phyloP scores from a whole-genome alignment of 164 flowering plant species.

The Vitis rotundifolia region DNA sequence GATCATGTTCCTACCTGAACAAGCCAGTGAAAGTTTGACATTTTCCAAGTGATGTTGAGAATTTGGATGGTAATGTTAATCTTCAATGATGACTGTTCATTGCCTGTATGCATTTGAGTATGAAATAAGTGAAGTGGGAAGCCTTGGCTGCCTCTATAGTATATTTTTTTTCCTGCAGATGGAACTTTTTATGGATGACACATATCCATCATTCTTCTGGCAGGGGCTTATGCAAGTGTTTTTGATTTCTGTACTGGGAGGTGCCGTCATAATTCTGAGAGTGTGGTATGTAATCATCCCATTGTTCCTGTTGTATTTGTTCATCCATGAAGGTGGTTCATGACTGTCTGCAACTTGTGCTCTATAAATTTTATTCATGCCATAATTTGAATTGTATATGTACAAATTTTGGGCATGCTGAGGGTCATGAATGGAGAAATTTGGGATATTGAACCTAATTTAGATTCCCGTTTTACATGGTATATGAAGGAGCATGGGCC shows the following conservation, averaged over 20 bases:
- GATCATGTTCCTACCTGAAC: neutral
- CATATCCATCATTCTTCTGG: conserved; percentile 1
- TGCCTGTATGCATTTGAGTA: neutral
- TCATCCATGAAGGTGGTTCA: neutral
- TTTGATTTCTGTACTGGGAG: conserved; percentile 95
- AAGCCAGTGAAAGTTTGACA: neutral
- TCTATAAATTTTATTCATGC: too few species aligned
- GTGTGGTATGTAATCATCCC: conserved; percentile 68
- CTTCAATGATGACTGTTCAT: neutral
- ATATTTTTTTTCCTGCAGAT: neutral
- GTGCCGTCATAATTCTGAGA: conserved; percentile 95
- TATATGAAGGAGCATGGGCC: too few species aligned
- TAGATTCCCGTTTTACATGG: too few species aligned
- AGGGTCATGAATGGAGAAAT: too few species aligned
- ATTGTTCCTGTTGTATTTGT: neutral
- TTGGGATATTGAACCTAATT: too few species aligned
- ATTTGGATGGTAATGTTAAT: neutral
- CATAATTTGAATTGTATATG: too few species aligned
- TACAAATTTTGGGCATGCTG: too few species aligned
- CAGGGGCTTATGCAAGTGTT: conserved; percentile 81
- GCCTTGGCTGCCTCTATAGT: too few species aligned
- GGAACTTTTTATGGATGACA: neutral
- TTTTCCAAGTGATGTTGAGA: neutral
- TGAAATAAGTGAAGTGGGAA: too few species aligned
- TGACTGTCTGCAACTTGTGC: neutral